phyloP scores from a whole-genome alignment of 1,139 yeast genomes.

The Fermentozyma sake region DNA sequence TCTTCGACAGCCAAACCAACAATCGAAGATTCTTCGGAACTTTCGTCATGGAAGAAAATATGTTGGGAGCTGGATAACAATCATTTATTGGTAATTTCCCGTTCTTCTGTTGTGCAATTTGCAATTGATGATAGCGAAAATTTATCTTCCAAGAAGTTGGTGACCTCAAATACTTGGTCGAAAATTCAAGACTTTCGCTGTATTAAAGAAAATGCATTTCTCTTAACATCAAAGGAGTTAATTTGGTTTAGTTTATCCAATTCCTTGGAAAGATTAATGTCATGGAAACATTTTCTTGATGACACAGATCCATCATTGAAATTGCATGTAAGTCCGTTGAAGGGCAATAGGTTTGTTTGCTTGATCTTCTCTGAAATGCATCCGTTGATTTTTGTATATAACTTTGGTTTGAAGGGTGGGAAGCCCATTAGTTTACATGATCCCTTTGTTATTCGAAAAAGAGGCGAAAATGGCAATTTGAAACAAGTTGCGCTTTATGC shows the following conservation, averaged over 20 bases:
- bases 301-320: constrained; percentile 53
- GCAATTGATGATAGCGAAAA: constrained; percentile 13
- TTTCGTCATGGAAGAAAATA: constrained; percentile 54
- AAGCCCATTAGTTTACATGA: constrained; percentile 37
- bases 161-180: constrained; percentile 59
- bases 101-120: constrained; percentile 40
- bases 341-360: constrained; percentile 24
- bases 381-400: constrained; percentile 39
- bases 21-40: constrained; percentile 42
- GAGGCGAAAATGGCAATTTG: constrained; percentile 7
- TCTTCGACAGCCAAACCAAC: constrained; percentile 8
- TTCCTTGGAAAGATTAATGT: constrained; percentile 37
- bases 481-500: constrained; percentile 13
- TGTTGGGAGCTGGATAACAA: constrained; percentile 37
- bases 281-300: constrained; percentile 68
- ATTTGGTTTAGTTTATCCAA: constrained; percentile 38
- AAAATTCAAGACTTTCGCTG: constrained; percentile 40
- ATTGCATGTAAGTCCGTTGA: constrained; percentile 24
- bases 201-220: constrained; percentile 29
- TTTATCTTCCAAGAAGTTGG: constrained; percentile 24
- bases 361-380: constrained; percentile 37
- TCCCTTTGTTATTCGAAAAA: constrained; percentile 27
- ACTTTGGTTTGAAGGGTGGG: constrained; percentile 36
- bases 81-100: constrained; percentile 36
- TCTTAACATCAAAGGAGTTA: constrained; percentile 60